Percentiles rank a stretch among this genome's conserved stretches.
Conservation (phyloP, 495 filamentous ascomycete species). For the Acidiella bohemica region DNA sequence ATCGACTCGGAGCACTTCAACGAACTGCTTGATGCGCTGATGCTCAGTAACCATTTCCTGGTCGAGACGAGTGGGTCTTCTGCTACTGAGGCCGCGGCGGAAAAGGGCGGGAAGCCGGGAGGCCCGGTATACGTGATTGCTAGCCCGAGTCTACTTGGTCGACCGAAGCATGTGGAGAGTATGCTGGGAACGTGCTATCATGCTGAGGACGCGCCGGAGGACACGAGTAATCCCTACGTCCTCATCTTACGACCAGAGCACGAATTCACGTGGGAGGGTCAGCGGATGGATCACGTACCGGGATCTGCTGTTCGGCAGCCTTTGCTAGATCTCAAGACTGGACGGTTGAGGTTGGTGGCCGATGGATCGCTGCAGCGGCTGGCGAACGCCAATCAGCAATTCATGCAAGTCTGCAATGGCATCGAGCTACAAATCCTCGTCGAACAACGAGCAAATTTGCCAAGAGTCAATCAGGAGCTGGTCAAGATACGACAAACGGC, state of each 20-base stretch:
- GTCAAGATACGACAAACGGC: conserved; percentile 93
- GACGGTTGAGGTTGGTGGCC: conserved; percentile 77
- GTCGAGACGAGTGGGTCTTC: conserved; percentile 44
- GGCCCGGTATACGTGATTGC: conserved; percentile 61
- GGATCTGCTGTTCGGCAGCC: conserved; percentile 58
- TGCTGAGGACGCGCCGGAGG: conserved; percentile 54
- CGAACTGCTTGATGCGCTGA: conserved; percentile 67
- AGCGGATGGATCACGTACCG: conserved; percentile 35
- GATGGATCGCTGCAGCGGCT: conserved; percentile 73
- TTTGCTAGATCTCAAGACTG: conserved; percentile 70
- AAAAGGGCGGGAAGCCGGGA: not conserved
- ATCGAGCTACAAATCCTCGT: conserved; percentile 75
- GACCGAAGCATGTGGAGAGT: conserved; percentile 64
- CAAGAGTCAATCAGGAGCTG: conserved; percentile 77
- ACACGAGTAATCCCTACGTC: conserved; percentile 63
- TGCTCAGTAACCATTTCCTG: conserved; percentile 76
- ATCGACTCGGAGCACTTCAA: conserved; percentile 50
- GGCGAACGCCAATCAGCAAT: conserved; percentile 58
- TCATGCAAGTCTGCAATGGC: conserved; percentile 38
- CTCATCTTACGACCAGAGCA: conserved; percentile 73
- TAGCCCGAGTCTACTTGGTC: conserved; percentile 59
- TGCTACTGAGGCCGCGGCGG: conserved; percentile 27
- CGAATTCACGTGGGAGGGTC: conserved; percentile 69
- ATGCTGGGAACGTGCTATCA: conserved; percentile 83
- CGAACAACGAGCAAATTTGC: conserved; percentile 84